Evolutionary conservation across 148 eudicot species (phyloP).

Genomic region (Nepenthes mirabilis): DNA sequence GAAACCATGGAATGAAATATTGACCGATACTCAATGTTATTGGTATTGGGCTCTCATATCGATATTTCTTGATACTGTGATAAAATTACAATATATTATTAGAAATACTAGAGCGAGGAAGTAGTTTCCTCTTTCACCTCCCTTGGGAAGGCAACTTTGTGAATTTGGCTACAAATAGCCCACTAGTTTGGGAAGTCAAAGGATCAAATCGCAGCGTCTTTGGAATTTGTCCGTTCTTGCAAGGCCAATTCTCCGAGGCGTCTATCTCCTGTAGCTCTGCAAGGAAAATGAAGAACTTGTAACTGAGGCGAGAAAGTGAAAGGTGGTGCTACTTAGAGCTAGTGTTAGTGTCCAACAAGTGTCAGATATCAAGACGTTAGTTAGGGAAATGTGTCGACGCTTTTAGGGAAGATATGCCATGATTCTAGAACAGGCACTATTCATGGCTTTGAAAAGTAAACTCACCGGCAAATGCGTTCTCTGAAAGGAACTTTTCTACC

Average conservation of each 20-base stretch:
- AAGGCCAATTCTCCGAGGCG: constrained; percentile 64
- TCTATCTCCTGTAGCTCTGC: constrained; percentile 78
- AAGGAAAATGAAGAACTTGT: constrained; percentile 1
- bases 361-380: too few species aligned
- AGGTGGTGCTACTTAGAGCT: too few species aligned
- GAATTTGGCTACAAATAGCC: constrained; percentile 66
- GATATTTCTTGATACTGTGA: too few species aligned
- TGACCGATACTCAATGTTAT: too few species aligned
- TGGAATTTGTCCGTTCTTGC: constrained; percentile 54
- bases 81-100: too few species aligned
- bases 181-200: constrained; percentile 58
- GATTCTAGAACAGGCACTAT: background rate
- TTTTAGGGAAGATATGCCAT: background rate
- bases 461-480: constrained; percentile 69
- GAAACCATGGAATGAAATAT: too few species aligned
- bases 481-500: constrained; percentile 64
- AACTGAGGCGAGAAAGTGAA: background rate
- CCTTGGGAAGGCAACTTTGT: constrained; percentile 18
- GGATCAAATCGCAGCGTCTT: constrained; percentile 93
- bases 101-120: too few species aligned
- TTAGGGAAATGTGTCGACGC: too few species aligned
- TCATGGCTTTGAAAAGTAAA: background rate
- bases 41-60: too few species aligned
- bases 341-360: too few species aligned
- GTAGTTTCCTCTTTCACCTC: too few species aligned